phyloP scores from a whole-genome alignment of 2,329 filamentous ascomycete genomes.

The Neofusicoccum kwambonambiense region DNA sequence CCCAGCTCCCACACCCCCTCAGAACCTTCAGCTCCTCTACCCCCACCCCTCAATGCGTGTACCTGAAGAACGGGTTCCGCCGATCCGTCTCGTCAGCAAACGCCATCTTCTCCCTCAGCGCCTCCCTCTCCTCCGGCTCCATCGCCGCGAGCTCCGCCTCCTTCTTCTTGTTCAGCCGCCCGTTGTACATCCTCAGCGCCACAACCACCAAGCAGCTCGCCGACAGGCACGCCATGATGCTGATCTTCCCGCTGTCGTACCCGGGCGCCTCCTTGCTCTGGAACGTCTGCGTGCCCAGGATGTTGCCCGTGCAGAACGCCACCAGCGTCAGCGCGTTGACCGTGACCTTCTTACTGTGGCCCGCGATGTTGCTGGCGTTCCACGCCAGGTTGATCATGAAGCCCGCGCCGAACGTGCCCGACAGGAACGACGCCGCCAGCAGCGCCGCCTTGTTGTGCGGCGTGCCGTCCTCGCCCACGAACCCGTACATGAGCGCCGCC shows the following conservation, averaged over 20 bases:
- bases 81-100: conserved; percentile 33
- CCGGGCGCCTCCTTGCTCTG: conserved; percentile 43
- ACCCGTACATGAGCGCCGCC: conserved; percentile 42
- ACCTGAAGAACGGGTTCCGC: conserved; percentile 33
- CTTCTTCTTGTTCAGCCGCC: conserved; percentile 28
- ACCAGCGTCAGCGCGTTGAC: conserved; percentile 48
- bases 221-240: conserved; percentile 29
- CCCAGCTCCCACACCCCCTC: too few species aligned
- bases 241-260: conserved; percentile 43
- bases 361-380: conserved; percentile 48
- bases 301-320: conserved; percentile 44
- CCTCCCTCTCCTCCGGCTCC: conserved; percentile 26
- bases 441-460: conserved; percentile 37
- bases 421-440: conserved; percentile 33
- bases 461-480: conserved; percentile 25
- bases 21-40: too few species aligned
- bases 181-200: conserved; percentile 32
- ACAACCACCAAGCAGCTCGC: conserved; percentile 31
- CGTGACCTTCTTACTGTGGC: conserved; percentile 52
- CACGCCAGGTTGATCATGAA: conserved; percentile 43
- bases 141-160: conserved; percentile 26
- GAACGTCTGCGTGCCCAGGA: conserved; percentile 47
- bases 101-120: conserved; percentile 27
- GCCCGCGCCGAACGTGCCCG: conserved; percentile 36
- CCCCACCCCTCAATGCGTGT: conserved; percentile 24